Conservation (phyloP, 1,284 basidiomycete species). For the Cryptococcus sp. region DNA sequence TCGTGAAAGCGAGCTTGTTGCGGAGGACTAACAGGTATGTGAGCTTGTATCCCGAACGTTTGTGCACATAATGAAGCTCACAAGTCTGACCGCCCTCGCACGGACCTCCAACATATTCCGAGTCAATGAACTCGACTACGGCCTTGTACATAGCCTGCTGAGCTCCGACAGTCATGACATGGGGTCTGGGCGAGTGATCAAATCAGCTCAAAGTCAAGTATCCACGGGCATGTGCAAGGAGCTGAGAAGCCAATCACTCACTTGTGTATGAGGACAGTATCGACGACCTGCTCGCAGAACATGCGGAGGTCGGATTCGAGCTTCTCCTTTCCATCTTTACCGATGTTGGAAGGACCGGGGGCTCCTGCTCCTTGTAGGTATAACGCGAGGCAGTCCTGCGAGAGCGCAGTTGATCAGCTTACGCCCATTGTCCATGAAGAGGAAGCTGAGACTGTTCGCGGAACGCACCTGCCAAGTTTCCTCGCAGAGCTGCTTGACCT, state of each 20-base stretch:
- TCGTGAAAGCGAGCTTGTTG: constrained; percentile 98
- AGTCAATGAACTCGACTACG: constrained; percentile 49
- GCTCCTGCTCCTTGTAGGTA: constrained; percentile 55
- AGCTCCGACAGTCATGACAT: constrained; percentile 38
- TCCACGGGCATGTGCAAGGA: not conserved
- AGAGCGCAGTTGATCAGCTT: not conserved
- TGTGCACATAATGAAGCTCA: constrained; percentile 25
- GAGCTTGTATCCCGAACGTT: constrained; percentile 3
- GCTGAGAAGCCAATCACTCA: constrained; percentile 19
- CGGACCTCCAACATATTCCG: constrained; percentile 53
- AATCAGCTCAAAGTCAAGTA: constrained; percentile 11
- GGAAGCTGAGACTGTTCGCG: not conserved
- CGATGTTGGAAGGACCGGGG: constrained; percentile 31
- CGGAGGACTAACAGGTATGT: constrained; percentile 52
- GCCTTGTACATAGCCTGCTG: constrained; percentile 50
- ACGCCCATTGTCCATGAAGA: not conserved
- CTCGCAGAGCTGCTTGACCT: constrained; percentile 51
- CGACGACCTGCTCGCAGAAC: constrained; percentile 54
- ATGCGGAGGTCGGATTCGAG: constrained; percentile 50
- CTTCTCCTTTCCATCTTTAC: constrained; percentile 54
- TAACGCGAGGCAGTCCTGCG: constrained; percentile 51
- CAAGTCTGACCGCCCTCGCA: constrained; percentile 51
- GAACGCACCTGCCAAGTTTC: constrained; percentile 54
- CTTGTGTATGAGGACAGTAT: constrained; percentile 49
- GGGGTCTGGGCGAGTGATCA: constrained; percentile 26